Evolutionary conservation across 352 stramenopile genomes (phyloP).

Genomic region (Phytophthora chlamydospora): DNA sequence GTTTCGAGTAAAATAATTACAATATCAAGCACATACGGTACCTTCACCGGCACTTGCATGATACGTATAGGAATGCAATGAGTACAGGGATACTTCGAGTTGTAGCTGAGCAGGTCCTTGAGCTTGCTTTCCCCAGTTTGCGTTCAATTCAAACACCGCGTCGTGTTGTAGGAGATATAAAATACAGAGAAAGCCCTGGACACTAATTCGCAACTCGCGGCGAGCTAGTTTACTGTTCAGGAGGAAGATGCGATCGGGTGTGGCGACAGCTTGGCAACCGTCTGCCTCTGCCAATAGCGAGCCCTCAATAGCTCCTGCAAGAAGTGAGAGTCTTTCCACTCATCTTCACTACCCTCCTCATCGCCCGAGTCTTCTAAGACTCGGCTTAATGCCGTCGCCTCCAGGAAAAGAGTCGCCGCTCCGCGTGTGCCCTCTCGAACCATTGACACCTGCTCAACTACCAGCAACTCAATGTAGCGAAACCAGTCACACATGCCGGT

Average conservation of each 20-base stretch:
- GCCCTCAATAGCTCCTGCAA: background rate
- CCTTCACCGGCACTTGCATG: background rate
- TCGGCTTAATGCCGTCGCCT: background rate
- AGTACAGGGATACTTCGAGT: constrained; percentile 6
- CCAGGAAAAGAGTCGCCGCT: constrained; percentile 1
- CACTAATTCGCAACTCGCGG: background rate
- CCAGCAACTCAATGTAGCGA: too few species aligned
- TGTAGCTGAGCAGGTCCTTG: constrained; percentile 7
- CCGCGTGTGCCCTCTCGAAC: background rate
- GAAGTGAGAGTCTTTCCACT: constrained; percentile 1
- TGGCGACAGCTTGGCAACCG: too few species aligned
- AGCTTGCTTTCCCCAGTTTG: constrained; percentile 2
- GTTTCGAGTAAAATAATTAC: too few species aligned
- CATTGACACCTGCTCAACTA: background rate
- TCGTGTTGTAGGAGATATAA: too few species aligned
- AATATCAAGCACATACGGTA: too few species aligned
- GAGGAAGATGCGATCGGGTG: background rate
- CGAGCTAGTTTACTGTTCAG: background rate
- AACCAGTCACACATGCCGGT: too few species aligned
- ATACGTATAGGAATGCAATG: background rate
- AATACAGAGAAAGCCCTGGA: background rate
- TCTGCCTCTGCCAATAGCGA: background rate
- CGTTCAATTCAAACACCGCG: too few species aligned
- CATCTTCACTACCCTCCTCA: constrained; percentile 6
- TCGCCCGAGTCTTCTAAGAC: constrained; percentile 3